Percentiles rank a stretch among this genome's conserved stretches.
These are phyloP conservation scores for Gyromitra esculenta DNA, from an alignment of 2,329 filamentous ascomycete genomes.

Conservation along the genomic window DNA sequence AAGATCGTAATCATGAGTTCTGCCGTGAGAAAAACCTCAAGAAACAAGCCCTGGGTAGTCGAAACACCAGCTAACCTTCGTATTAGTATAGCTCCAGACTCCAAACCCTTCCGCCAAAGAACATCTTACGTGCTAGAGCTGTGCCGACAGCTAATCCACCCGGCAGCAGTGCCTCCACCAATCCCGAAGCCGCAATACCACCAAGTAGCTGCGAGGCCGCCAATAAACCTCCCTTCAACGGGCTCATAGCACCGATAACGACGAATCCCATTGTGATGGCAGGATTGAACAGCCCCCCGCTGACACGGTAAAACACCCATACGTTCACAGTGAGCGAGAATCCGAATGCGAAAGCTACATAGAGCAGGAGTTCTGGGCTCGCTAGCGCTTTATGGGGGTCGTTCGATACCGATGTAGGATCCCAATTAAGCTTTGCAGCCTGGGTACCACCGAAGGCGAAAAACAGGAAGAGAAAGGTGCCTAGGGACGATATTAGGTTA, in stretches of 20 bases:
- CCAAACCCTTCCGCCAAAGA: not conserved
- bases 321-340: constrained; percentile 66
- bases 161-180: constrained; percentile 69
- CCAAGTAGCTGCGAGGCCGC: constrained; percentile 69
- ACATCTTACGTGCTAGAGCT: constrained; percentile 61
- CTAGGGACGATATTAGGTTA: constrained; percentile 48
- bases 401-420: constrained; percentile 4
- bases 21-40: constrained; percentile 73
- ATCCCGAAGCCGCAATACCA: constrained; percentile 69
- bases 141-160: constrained; percentile 68
- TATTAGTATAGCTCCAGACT: constrained; percentile 8
- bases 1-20: constrained; percentile 72
- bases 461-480: constrained; percentile 61
- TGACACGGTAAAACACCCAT: constrained; percentile 69
- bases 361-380: constrained; percentile 60
- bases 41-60: constrained; percentile 70
- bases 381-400: constrained; percentile 26
- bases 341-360: constrained; percentile 66
- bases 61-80: constrained; percentile 59
- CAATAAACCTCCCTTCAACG: constrained; percentile 66
- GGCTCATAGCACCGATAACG: constrained; percentile 69
- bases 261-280: constrained; percentile 69
- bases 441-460: constrained; percentile 58
- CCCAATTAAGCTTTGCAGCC: constrained; percentile 47
- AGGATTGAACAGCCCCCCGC: constrained; percentile 61